A percentile compares a stretch with the other conserved stretches of the same genome.
Conservation (phyloP, 345 rosid species). For the Toxicodendron radicans region DNA sequence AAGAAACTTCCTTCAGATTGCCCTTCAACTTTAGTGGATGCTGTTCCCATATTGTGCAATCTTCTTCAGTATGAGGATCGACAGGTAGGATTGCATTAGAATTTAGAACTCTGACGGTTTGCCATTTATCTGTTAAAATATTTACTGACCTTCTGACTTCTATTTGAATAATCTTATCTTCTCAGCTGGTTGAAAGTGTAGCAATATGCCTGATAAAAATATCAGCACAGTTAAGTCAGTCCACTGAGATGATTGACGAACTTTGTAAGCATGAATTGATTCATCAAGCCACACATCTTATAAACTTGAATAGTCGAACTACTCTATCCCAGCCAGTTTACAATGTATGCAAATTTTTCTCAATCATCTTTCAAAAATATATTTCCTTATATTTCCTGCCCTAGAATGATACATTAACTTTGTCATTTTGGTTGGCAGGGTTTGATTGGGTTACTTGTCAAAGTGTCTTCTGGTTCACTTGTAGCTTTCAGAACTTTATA, state of each 20-base stretch:
- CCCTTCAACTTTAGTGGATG: conserved; percentile 62
- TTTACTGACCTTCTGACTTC: conserved; percentile 12
- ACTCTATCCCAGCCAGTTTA: conserved; percentile 74
- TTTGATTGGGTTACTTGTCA: conserved; percentile 80
- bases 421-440: conserved; percentile 57
- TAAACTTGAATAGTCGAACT: conserved; percentile 71
- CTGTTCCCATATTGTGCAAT: conserved; percentile 82
- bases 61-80: conserved; percentile 88
- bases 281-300: conserved; percentile 58
- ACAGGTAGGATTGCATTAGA: conserved; percentile 44
- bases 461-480: conserved; percentile 68
- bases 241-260: conserved; percentile 68
- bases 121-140: conserved; percentile 1
- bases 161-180: conserved; percentile 21
- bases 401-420: conserved; percentile 13
- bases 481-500: conserved; percentile 70
- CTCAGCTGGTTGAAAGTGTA: conserved; percentile 89
- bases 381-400: conserved; percentile 4
- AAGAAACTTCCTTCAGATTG: conserved; percentile 73
- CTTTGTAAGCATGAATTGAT: conserved; percentile 76
- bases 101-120: conserved; percentile 10
- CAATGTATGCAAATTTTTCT: conserved; percentile 50
- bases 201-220: conserved; percentile 80
- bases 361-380: conserved; percentile 10
- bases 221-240: conserved; percentile 63